phyloP scores from a whole-genome alignment of 192 early-diverging fungal genomes.

The Entomortierella beljakovae region DNA sequence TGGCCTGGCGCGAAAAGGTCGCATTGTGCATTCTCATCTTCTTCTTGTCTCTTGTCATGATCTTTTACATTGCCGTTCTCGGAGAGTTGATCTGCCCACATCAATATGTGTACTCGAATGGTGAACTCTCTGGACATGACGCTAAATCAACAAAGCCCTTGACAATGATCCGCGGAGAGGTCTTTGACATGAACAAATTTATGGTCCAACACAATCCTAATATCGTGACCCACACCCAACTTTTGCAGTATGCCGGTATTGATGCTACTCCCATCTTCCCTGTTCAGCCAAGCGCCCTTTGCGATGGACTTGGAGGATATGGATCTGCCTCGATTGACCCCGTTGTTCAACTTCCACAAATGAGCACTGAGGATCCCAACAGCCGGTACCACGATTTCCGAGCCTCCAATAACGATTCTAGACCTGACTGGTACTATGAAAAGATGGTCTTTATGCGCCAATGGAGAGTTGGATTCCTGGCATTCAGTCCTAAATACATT shows the following conservation, averaged over 20 bases:
- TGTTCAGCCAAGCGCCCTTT: slow-evolving; percentile 69
- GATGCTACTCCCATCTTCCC: slow-evolving; percentile 79
- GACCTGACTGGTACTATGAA: slow-evolving; percentile 77
- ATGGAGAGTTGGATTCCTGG: slow-evolving; percentile 76
- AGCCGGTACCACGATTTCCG: slow-evolving; percentile 80
- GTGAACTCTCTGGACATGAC: slow-evolving; percentile 63
- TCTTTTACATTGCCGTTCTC: slow-evolving; percentile 87
- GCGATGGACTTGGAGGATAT: slow-evolving; percentile 66
- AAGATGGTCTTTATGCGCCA: slow-evolving; percentile 69
- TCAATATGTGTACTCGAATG: slow-evolving; percentile 76
- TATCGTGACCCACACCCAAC: slow-evolving; percentile 48
- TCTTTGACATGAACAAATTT: slow-evolving; percentile 83
- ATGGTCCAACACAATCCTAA: slow-evolving; percentile 64
- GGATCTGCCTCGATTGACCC: slow-evolving; percentile 54
- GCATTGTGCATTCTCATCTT: slow-evolving; percentile 90
- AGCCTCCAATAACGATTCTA: slow-evolving; percentile 66
- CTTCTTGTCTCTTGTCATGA: slow-evolving; percentile 78
- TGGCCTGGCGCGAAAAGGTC: slow-evolving; percentile 98
- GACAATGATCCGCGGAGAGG: slow-evolving; percentile 81
- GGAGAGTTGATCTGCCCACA: slow-evolving; percentile 82
- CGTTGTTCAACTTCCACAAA: slow-evolving; percentile 59
- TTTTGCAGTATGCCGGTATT: slow-evolving; percentile 71
- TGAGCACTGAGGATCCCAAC: slow-evolving; percentile 66
- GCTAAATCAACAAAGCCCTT: slow-evolving; percentile 58
- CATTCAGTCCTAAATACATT: slow-evolving; percentile 68